Conservation (phyloP, 2,329 filamentous ascomycete genomes). For the Xylaria arbuscula region DNA sequence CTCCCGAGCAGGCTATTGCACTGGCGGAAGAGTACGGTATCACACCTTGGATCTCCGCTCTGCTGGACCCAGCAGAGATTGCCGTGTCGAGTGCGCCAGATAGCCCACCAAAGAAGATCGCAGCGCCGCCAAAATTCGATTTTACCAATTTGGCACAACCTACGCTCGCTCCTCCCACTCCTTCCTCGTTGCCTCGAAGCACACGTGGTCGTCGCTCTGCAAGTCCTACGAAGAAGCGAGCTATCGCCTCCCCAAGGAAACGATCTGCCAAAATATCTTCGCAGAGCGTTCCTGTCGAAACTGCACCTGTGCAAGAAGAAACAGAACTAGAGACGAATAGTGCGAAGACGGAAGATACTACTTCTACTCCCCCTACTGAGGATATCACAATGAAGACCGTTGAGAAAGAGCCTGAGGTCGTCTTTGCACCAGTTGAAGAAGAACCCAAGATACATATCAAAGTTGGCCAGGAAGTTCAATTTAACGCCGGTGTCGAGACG, state of each 20-base stretch:
- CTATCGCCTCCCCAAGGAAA: constrained; percentile 66
- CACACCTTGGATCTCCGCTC: constrained; percentile 86
- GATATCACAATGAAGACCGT: constrained; percentile 58
- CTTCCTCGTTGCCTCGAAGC: constrained; percentile 57
- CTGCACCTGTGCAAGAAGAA: constrained; percentile 47
- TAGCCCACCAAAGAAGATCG: constrained; percentile 79
- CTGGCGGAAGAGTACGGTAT: constrained; percentile 91
- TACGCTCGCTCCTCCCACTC: constrained; percentile 62
- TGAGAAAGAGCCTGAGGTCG: constrained; percentile 61
- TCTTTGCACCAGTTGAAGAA: constrained; percentile 65
- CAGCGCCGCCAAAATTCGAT: constrained; percentile 83
- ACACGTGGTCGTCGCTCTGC: constrained; percentile 66
- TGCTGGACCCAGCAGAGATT: constrained; percentile 89
- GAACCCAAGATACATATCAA: constrained; percentile 74
- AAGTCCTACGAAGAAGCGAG: constrained; percentile 67
- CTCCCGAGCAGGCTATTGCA: constrained; percentile 80
- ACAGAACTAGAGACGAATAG: constrained; percentile 47
- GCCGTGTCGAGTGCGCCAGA: constrained; percentile 64
- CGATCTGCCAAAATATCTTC: constrained; percentile 58
- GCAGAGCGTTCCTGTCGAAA: constrained; percentile 55
- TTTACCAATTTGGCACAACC: constrained; percentile 57
- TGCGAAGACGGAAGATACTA: constrained; percentile 61
- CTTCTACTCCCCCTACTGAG: constrained; percentile 55
- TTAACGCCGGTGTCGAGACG: constrained; percentile 69
- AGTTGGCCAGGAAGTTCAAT: constrained; percentile 67